Conservation (phyloP, 768 basidiomycete species). For the Suillus cothurnatus region DNA sequence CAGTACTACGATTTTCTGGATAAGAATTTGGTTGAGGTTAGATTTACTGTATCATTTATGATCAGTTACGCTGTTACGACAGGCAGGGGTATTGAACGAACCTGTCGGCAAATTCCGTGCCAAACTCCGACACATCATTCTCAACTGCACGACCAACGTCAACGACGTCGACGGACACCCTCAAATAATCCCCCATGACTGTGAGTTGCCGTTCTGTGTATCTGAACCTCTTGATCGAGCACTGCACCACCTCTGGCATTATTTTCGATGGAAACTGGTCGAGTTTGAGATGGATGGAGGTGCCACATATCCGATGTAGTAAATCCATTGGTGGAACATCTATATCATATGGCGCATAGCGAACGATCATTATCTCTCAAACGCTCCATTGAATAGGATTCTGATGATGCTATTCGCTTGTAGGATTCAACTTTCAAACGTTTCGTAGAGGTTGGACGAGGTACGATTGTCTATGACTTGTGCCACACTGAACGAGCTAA, state of each 20-base stretch:
- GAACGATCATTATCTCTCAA: neutral
- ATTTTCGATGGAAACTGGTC: neutral
- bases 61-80: too few relatives aligned
- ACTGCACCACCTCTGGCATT: neutral
- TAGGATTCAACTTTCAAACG: slow-evolving; percentile 91
- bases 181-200: neutral
- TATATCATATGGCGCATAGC: neutral
- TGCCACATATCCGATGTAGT: neutral
- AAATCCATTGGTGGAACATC: neutral
- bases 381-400: neutral
- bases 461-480: slow-evolving; percentile 41
- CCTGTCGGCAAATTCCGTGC: neutral
- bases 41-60: too few relatives aligned
- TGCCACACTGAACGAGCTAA: neutral
- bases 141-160: slow-evolving; percentile 1
- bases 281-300: slow-evolving; percentile 2
- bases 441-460: slow-evolving; percentile 98
- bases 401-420: neutral
- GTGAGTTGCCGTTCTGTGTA: neutral
- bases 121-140: slow-evolving; percentile 5
- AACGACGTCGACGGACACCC: slow-evolving; percentile 1
- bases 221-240: neutral
- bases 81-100: neutral
- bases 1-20: neutral
- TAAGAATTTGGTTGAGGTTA: neutral